Evolutionary conservation across 306 rosid genomes (phyloP).

Genomic region (Quercus engelmannii): DNA sequence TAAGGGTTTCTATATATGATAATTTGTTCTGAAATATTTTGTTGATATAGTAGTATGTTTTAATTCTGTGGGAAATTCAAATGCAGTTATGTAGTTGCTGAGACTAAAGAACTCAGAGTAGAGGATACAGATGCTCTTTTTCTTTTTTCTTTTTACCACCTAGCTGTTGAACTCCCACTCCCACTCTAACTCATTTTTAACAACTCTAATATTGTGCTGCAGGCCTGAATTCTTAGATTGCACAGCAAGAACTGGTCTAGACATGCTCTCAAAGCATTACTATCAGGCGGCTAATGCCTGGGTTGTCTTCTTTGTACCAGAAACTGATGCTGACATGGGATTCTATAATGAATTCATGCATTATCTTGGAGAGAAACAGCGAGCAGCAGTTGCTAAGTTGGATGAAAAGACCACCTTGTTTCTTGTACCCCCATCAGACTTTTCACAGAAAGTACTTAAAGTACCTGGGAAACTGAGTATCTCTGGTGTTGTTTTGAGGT

Average conservation of each 20-base stretch:
- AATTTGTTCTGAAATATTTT: background rate
- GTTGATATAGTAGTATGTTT: background rate
- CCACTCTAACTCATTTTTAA: conserved; percentile 15
- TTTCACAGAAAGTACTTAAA: conserved; percentile 83
- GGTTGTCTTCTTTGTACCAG: conserved; percentile 98
- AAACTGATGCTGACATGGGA: conserved; percentile 80
- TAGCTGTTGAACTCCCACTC: background rate
- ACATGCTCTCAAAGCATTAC: conserved; percentile 97
- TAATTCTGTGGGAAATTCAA: background rate
- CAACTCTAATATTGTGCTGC: conserved; percentile 36
- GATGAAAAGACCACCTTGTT: conserved; percentile 88
- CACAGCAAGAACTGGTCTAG: conserved; percentile 95
- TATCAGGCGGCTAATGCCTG: conserved; percentile 92
- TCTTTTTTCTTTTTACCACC: background rate
- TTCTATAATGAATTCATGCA: conserved; percentile 90
- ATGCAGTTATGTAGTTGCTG: background rate
- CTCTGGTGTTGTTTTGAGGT: conserved; percentile 86
- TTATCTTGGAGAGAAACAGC: conserved; percentile 89
- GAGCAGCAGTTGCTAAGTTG: conserved; percentile 91
- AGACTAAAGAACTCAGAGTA: background rate
- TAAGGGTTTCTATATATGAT: background rate
- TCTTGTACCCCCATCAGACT: conserved; percentile 97
- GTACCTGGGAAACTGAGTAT: conserved; percentile 97
- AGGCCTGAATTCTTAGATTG: conserved; percentile 96
- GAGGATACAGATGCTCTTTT: background rate